phyloP scores from a whole-genome alignment of 2,329 filamentous ascomycete genomes.

The Botrytis galanthina region DNA sequence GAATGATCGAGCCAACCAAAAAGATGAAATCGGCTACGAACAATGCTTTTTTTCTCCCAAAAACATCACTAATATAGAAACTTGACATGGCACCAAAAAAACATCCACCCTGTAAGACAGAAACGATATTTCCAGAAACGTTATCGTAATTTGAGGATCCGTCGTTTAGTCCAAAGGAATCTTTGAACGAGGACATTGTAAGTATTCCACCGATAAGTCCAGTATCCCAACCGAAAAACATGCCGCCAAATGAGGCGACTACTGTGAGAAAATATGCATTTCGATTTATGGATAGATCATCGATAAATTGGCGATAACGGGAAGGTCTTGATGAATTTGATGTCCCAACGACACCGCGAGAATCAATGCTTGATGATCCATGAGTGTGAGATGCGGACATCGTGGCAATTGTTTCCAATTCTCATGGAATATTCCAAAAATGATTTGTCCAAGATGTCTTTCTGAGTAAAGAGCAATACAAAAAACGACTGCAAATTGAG shows the following conservation, averaged over 20 bases:
- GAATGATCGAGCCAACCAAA: conserved; percentile 17
- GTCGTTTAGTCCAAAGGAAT: conserved; percentile 24
- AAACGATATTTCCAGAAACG: conserved; percentile 48
- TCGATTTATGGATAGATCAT: conserved; percentile 11
- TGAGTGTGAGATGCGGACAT: background rate
- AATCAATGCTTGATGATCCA: background rate
- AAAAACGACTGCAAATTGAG: no score
- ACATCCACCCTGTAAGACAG: conserved; percentile 64
- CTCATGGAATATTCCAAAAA: background rate
- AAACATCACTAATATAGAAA: conserved; percentile 37
- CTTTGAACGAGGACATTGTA: conserved; percentile 60
- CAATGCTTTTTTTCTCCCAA: conserved; percentile 23
- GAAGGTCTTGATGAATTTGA: background rate
- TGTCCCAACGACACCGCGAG: background rate
- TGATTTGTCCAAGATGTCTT: background rate
- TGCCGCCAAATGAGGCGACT: conserved; percentile 61
- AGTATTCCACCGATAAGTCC: conserved; percentile 73
- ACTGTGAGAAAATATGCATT: conserved; percentile 21
- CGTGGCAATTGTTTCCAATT: background rate
- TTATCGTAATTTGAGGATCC: background rate
- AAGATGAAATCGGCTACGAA: conserved; percentile 21
- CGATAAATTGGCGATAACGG: conserved; percentile 12
- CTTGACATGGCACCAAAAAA: conserved; percentile 59
- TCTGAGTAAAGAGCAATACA: background rate
- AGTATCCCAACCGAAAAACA: conserved; percentile 62